Evolutionary conservation across 2,329 filamentous ascomycete species (phyloP).

Genomic region (Talaromyces sp.): DNA sequence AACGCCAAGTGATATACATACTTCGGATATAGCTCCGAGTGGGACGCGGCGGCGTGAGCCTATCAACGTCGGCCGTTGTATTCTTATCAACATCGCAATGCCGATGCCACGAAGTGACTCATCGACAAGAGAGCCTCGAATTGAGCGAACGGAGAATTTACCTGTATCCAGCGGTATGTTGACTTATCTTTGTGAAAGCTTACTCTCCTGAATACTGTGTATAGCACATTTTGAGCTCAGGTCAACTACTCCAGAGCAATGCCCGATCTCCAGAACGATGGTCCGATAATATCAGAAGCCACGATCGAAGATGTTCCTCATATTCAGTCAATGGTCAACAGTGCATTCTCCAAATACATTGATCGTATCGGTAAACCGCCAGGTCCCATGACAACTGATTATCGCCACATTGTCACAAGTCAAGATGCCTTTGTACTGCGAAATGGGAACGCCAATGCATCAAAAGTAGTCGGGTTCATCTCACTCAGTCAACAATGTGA

Average conservation of each 20-base stretch:
- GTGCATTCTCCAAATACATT: constrained; percentile 5
- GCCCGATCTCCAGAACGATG: neutral
- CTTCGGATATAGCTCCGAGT: neutral
- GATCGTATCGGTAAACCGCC: constrained; percentile 1
- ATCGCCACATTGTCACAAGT: neutral
- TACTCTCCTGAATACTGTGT: neutral
- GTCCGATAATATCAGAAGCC: neutral
- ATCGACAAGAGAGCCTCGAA: neutral
- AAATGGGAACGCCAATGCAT: neutral
- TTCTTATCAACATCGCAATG: neutral
- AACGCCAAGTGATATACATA: neutral
- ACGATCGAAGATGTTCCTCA: neutral
- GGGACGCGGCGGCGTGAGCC: neutral
- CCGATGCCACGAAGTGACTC: neutral
- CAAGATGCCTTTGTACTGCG: neutral
- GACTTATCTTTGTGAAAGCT: neutral
- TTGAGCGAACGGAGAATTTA: neutral
- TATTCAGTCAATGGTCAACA: neutral
- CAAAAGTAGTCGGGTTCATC: neutral
- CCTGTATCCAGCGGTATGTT: neutral
- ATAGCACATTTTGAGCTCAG: no score
- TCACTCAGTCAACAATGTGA: neutral
- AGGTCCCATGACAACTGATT: neutral
- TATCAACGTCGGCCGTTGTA: neutral
- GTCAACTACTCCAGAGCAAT: neutral